These are phyloP conservation scores for Nothopassalora personata DNA, from an alignment of 2,329 filamentous ascomycete species.

Conservation along the genomic window DNA sequence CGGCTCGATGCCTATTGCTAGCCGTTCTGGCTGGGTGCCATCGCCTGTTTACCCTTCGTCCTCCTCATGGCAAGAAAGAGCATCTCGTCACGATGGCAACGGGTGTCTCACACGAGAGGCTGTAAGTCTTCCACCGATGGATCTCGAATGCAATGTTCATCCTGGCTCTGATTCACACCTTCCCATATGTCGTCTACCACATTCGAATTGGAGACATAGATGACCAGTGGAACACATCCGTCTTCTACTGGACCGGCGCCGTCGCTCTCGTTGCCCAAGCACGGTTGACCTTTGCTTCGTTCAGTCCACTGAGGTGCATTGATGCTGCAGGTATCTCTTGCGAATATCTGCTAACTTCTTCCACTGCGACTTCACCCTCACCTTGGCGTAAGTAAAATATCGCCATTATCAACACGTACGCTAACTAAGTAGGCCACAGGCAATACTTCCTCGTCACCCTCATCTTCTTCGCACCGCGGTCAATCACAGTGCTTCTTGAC, in stretches of 20 bases:
- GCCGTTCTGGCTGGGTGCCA: slow-evolving; percentile 48
- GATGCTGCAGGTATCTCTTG: too few relatives aligned
- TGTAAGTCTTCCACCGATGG: slow-evolving; percentile 54
- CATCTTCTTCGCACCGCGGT: slow-evolving; percentile 49
- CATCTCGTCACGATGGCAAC: slow-evolving; percentile 50
- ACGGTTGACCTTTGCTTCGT: slow-evolving; percentile 50
- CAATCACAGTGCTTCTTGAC: slow-evolving; percentile 53
- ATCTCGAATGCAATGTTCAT: slow-evolving; percentile 52
- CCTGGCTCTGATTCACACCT: slow-evolving; percentile 53
- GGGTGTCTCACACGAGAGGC: slow-evolving; percentile 52
- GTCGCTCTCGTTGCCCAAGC: slow-evolving; percentile 43
- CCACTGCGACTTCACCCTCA: slow-evolving; percentile 52
- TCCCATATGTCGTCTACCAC: slow-evolving; percentile 54
- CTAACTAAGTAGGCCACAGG: slow-evolving; percentile 30
- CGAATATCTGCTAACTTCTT: too few relatives aligned
- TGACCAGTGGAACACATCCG: slow-evolving; percentile 39
- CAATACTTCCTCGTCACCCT: slow-evolving; percentile 57
- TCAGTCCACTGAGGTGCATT: slow-evolving; percentile 45
- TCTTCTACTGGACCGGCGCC: slow-evolving; percentile 54
- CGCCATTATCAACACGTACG: background rate
- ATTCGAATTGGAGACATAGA: slow-evolving; percentile 47
- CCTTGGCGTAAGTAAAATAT: slow-evolving; percentile 42
- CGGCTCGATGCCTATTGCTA: slow-evolving; percentile 49
- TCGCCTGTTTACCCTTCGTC: slow-evolving; percentile 49
- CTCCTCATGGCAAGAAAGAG: slow-evolving; percentile 43